These are phyloP conservation scores for Epicoccum nigrum DNA, from an alignment of 2,329 filamentous ascomycete genomes.

Conservation along the genomic window DNA sequence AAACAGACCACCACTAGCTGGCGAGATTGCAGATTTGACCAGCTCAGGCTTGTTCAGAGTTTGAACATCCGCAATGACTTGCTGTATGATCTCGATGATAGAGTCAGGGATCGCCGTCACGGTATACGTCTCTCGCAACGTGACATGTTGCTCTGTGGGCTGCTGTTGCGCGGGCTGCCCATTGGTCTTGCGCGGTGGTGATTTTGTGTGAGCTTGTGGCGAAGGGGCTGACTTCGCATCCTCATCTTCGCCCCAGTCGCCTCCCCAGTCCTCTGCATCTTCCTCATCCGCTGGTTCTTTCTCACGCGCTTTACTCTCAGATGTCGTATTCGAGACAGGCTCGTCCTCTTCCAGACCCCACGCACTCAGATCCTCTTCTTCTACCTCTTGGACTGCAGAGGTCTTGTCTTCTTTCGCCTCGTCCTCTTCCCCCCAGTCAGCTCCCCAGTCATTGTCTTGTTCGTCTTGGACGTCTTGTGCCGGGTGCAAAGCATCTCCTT, in stretches of 20 bases:
- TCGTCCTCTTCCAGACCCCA: slow-evolving; percentile 55
- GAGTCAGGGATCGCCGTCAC: slow-evolving; percentile 86
- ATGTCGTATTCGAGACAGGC: slow-evolving; percentile 23
- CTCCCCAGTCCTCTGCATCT: slow-evolving; percentile 74
- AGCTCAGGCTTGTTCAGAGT: slow-evolving; percentile 60
- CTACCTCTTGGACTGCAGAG: slow-evolving; percentile 28
- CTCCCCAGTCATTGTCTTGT: slow-evolving; percentile 72
- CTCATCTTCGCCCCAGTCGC: slow-evolving; percentile 73
- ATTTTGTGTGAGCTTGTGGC: slow-evolving; percentile 24
- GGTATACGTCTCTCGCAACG: slow-evolving; percentile 82
- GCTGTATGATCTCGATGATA: slow-evolving; percentile 71
- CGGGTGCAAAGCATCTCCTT: slow-evolving; percentile 69
- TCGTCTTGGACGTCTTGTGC: slow-evolving; percentile 54
- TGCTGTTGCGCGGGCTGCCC: slow-evolving; percentile 34
- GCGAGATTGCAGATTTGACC: slow-evolving; percentile 62
- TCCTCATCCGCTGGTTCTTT: slow-evolving; percentile 40
- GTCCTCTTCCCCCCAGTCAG: slow-evolving; percentile 74
- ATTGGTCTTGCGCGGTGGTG: slow-evolving; percentile 38
- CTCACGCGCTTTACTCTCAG: slow-evolving; percentile 45
- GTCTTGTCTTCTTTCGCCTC: slow-evolving; percentile 15
- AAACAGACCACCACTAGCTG: slow-evolving; percentile 73
- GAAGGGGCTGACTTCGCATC: slow-evolving; percentile 25
- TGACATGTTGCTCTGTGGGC: slow-evolving; percentile 65
- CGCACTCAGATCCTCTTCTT: slow-evolving; percentile 57
- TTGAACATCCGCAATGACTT: slow-evolving; percentile 54